Percentiles rank a stretch among this genome's conserved stretches.
phyloP scores from a whole-genome alignment of 345 rosid species.

The Euphorbia lathyris region DNA sequence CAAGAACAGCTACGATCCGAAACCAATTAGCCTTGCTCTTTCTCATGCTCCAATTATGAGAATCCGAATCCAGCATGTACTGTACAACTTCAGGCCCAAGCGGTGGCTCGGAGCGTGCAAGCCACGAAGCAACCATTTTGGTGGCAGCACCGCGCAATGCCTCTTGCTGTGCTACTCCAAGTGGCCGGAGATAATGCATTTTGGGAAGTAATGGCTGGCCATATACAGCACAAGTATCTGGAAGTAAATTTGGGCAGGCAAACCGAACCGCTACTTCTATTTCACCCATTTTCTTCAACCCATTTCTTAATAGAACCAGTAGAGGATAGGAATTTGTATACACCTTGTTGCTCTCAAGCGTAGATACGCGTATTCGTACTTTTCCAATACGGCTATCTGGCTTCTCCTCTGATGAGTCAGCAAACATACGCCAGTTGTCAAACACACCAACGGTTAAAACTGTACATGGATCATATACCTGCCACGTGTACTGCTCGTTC shows the following conservation, averaged over 20 bases:
- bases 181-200: conserved; percentile 93
- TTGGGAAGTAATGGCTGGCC: conserved; percentile 84
- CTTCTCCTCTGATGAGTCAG: conserved; percentile 44
- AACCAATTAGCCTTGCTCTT: conserved; percentile 95
- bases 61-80: conserved; percentile 94
- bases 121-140: conserved; percentile 83
- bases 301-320: conserved; percentile 51
- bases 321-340: conserved; percentile 84
- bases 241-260: conserved; percentile 70
- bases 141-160: conserved; percentile 89
- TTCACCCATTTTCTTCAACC: conserved; percentile 97
- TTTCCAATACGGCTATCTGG: conserved; percentile 78
- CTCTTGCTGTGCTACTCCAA: conserved; percentile 93
- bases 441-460: conserved; percentile 81
- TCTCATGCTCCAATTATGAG: conserved; percentile 97
- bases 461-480: conserved; percentile 94
- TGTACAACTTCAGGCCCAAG: conserved; percentile 81
- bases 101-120: conserved; percentile 81
- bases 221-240: conserved; percentile 71
- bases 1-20: conserved; percentile 84
- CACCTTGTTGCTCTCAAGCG: conserved; percentile 85
- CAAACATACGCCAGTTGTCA: conserved; percentile 91
- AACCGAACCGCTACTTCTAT: conserved; percentile 87
- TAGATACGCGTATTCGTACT: conserved; percentile 78
- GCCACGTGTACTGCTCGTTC: conserved; percentile 99